These are phyloP conservation scores for Pleurostoma richardsiae DNA, from an alignment of 2,329 filamentous ascomycete species.

Conservation along the genomic window DNA sequence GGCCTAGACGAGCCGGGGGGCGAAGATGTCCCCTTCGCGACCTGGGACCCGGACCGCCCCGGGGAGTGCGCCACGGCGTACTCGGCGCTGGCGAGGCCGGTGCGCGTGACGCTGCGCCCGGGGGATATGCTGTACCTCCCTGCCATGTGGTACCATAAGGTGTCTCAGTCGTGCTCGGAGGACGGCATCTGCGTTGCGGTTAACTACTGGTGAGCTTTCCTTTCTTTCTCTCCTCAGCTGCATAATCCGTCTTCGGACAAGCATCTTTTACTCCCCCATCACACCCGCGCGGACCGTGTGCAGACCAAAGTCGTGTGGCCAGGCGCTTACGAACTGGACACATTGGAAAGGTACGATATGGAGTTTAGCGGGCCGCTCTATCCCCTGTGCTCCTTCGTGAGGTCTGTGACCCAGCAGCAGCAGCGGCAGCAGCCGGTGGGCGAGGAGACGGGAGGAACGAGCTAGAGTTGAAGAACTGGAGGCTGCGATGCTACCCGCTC, in stretches of 20 bases:
- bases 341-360: conserved; percentile 47
- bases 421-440: too few species aligned
- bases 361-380: conserved; percentile 51
- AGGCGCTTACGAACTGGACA: not conserved
- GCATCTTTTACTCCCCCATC: too few species aligned
- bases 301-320: too few species aligned
- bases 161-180: conserved; percentile 62
- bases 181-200: conserved; percentile 73
- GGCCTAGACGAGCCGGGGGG: not conserved
- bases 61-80: conserved; percentile 46
- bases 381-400: conserved; percentile 34
- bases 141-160: conserved; percentile 82
- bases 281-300: too few species aligned
- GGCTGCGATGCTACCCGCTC: too few species aligned
- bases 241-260: too few species aligned
- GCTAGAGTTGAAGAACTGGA: too few species aligned
- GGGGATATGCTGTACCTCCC: conserved; percentile 82
- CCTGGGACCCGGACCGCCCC: conserved; percentile 67
- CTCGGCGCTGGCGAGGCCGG: conserved; percentile 52
- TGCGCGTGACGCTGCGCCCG: conserved; percentile 63
- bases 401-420: conserved; percentile 4
- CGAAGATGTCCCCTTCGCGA: conserved; percentile 58
- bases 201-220: conserved; percentile 66
- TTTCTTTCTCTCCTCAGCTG: not conserved
- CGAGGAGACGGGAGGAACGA: too few species aligned